Percentiles rank a stretch among this genome's conserved stretches.
These are phyloP conservation scores for Ophiosphaerella narmari DNA, from an alignment of 2,329 filamentous ascomycete species.

Conservation along the genomic window DNA sequence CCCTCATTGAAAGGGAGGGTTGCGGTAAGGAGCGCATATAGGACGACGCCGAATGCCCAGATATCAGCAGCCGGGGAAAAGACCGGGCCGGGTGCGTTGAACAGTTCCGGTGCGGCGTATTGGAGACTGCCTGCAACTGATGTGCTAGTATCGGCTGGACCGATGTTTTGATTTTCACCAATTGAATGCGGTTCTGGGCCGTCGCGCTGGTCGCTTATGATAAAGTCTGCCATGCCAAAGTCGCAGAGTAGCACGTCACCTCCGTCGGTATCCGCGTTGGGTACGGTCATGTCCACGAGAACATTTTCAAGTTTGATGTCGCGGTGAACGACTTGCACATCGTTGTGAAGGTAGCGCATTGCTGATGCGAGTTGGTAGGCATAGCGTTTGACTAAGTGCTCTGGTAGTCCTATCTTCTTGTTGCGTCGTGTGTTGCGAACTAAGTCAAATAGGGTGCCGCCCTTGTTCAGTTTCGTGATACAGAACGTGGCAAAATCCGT, in stretches of 20 bases:
- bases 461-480: constrained; percentile 67
- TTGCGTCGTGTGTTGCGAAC: constrained; percentile 58
- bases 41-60: constrained; percentile 69
- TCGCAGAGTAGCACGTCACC: constrained; percentile 67
- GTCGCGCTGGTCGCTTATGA: constrained; percentile 60
- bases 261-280: constrained; percentile 53
- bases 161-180: constrained; percentile 50
- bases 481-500: constrained; percentile 72
- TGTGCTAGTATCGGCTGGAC: constrained; percentile 61
- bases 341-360: constrained; percentile 69
- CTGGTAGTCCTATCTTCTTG: constrained; percentile 52
- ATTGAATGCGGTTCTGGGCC: constrained; percentile 55
- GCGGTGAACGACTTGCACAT: constrained; percentile 68
- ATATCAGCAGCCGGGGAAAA: constrained; percentile 65
- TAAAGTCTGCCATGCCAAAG: constrained; percentile 72
- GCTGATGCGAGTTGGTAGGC: constrained; percentile 67
- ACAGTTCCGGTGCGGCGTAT: constrained; percentile 58
- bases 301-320: constrained; percentile 74
- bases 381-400: constrained; percentile 62
- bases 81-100: constrained; percentile 44
- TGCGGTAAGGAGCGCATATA: constrained; percentile 65
- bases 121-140: constrained; percentile 65
- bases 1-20: constrained; percentile 66
- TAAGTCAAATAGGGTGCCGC: constrained; percentile 68
- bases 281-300: constrained; percentile 61